Base-by-base conservation (phyloP, 495 filamentous ascomycete genomes). In the Trichocladium antarcticum region DNA sequence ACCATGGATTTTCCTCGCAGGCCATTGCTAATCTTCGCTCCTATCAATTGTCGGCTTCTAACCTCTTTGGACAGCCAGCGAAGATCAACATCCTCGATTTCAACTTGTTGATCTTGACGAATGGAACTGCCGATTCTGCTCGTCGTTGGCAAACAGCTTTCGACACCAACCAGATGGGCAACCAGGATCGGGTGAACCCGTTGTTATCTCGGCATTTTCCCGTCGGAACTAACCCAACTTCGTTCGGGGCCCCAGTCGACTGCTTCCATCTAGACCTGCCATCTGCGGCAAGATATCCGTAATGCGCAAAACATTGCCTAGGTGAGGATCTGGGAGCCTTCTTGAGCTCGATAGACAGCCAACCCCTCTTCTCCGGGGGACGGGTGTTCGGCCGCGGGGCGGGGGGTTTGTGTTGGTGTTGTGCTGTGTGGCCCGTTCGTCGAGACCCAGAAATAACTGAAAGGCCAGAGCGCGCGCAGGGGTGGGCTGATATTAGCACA, bases 301-400 rank as follows among this genome's bases (percentile, higher is more conserved):
- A 45, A 45, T 16, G 9, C 24, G 43, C 31, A 9, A 45, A 45
- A 45, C 35, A 45, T 28, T 20, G 22, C 45, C 14, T 10, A 38
- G 11, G 12, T 35, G 29, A 34, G 29, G 19, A 42, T 6, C 16
- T 16, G 11, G 17, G 10, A 15, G 21, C 10, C 11, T 35, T 19
- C 12, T 35, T 4, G 24, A n/a, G 8, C 27, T 8, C 29, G 9
- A n/a, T 42, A 12, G 21, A 41, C 21, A 40, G 24, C 27, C 15
- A 32, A 40, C 17, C 37, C 45, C 37, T 34, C 14, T 24, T 11
- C 20, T 22, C 45, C 38, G 47, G 47, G 47, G 47, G 24, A 3
- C 48, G 48, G 48, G 24, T 44, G 19, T 40, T 22, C 29, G 44
- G 48, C 40, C 48, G 48, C 40, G 48, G 40, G 21, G 16, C 24